phyloP scores from a whole-genome alignment of 1,139 yeast species.

The Blastobotrys buckinghamii region DNA sequence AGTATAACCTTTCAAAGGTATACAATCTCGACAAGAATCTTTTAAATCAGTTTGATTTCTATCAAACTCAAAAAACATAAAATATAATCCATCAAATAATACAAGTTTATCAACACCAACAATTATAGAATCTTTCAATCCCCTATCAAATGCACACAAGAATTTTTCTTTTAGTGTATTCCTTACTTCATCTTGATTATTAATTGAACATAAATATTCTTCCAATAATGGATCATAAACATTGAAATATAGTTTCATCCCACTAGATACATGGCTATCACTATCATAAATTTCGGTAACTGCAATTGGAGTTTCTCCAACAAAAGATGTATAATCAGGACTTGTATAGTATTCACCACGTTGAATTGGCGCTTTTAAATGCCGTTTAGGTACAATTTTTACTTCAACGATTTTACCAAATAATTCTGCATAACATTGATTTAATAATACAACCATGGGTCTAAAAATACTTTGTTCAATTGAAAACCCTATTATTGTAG shows the following conservation, averaged over 20 bases:
- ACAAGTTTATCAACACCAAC: slow-evolving; percentile 7
- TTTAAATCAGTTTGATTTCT: not conserved
- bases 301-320: slow-evolving; percentile 2
- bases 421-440: slow-evolving; percentile 4
- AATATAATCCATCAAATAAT: slow-evolving; percentile 8
- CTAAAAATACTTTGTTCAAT: slow-evolving; percentile 3
- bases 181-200: not conserved
- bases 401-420: not conserved
- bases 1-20: not conserved
- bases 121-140: slow-evolving; percentile 3
- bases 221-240: not conserved
- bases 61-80: slow-evolving; percentile 11
- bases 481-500: not conserved
- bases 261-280: slow-evolving; percentile 3
- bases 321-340: slow-evolving; percentile 6
- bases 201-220: not conserved
- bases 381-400: slow-evolving; percentile 2
- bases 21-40: not conserved
- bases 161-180: slow-evolving; percentile 1
- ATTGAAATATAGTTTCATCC: slow-evolving; percentile 8
- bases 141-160: slow-evolving; percentile 3
- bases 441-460: slow-evolving; percentile 5
- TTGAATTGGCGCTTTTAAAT: slow-evolving; percentile 3
- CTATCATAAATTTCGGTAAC: slow-evolving; percentile 3
- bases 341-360: slow-evolving; percentile 2